A percentile compares a stretch with the other conserved stretches of the same genome.
Evolutionary conservation across 78 protist species (phyloP).

Genomic region (Mastigamoeba balamuthi): DNA sequence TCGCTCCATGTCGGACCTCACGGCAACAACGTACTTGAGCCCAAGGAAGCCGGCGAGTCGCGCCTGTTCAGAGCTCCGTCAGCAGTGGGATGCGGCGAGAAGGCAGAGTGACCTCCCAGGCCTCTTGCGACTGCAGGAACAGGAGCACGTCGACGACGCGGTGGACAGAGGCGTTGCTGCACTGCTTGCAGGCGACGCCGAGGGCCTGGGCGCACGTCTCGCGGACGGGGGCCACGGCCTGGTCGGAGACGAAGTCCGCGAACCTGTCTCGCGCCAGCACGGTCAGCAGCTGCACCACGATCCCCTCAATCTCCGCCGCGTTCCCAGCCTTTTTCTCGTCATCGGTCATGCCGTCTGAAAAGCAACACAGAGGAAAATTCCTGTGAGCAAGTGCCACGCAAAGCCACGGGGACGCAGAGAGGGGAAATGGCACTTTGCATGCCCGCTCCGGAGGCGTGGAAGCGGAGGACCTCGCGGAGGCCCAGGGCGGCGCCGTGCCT

Average conservation of each 20-base stretch:
- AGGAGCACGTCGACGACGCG: slow-evolving; percentile 13
- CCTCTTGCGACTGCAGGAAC: slow-evolving; percentile 11
- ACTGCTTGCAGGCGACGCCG: slow-evolving; percentile 31
- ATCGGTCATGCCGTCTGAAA: slow-evolving; percentile 10
- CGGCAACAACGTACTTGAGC: slow-evolving; percentile 42
- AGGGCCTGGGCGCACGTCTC: slow-evolving; percentile 80
- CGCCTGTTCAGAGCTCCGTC: no score
- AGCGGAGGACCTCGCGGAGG: slow-evolving; percentile 63
- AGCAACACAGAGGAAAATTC: no score
- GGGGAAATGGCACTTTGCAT: no score
- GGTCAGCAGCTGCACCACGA: slow-evolving; percentile 61
- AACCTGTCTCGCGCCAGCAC: slow-evolving; percentile 74
- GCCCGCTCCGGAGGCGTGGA: slow-evolving; percentile 57
- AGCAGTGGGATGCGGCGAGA: no score
- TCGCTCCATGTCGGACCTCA: slow-evolving; percentile 33
- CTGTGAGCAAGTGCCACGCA: no score
- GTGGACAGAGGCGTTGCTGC: slow-evolving; percentile 7
- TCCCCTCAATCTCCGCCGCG: slow-evolving; percentile 67
- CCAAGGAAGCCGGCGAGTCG: slow-evolving; percentile 51
- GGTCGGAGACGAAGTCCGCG: slow-evolving; percentile 66
- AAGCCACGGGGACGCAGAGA: no score
- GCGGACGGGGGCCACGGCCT: slow-evolving; percentile 83
- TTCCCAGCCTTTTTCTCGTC: not conserved
- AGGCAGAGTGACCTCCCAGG: slow-evolving; percentile 23
- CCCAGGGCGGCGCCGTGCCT: slow-evolving; percentile 82